Base-by-base conservation (phyloP, 2,329 filamentous ascomycete species). In the Sarocladium oryzae region DNA sequence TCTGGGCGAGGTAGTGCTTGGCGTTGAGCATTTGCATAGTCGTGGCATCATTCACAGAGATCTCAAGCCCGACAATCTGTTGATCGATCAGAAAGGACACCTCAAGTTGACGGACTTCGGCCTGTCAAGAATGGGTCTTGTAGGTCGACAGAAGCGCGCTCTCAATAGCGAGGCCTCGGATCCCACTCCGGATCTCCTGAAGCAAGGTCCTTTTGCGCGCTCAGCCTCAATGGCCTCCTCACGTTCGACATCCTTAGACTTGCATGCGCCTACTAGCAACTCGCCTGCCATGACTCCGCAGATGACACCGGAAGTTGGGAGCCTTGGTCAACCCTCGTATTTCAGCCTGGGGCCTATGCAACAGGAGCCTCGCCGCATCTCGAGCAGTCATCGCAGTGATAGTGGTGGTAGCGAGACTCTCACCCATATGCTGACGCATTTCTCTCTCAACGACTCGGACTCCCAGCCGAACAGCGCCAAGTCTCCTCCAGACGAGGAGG, bases 91-190 rank as follows among this genome's bases (percentile, higher is more conserved):
- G 60, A 96, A 90, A 62, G 93, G 93, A 2, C 93, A 99, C 69
- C 73, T 99, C 52, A 99, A 99, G 69, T 76, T 99, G 60, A 99
- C 95, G 1, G 93, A 99, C 66, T 99, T 99, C 71, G 93, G 93
- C 54, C 76, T 99, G 23, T 99, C 93, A 11, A 85, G 93, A 24
- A 97, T 99, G 92, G 95, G 93, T 64, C 75, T 99, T 56, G 88
- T 99, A 55, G 93, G 93, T 54, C 88, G 93, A 61, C 93, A 99
- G 69, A 97, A 99, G 73, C 84, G 93, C 61, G 89, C 92, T 20
- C 76, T 96, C 45, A 93, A 86, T 63, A 84, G 79, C 71, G 80
- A 78, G 63, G 75, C 83, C 24, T 82, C 84, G 28, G 92, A 99
- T 56, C 83, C 86, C n/a, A 90, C 85, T 1, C 93, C 93, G 1